Evolutionary conservation across 2,329 filamentous ascomycete species (phyloP).

Genomic region (Lachnellula willkommii): DNA sequence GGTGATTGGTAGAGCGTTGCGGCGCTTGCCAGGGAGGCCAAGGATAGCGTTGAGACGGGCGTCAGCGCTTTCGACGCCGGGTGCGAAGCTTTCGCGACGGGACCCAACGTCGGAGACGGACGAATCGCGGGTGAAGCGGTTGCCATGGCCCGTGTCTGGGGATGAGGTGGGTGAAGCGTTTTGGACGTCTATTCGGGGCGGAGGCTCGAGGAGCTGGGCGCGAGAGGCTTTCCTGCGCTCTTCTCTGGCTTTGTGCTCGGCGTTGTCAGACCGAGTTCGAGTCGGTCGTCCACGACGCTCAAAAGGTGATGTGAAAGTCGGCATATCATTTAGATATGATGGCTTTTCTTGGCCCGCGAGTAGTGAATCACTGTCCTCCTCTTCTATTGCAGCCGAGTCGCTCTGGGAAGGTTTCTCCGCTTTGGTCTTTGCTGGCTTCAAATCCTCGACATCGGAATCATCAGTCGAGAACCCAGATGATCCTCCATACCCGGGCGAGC

Average conservation of each 20-base stretch:
- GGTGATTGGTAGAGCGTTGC: conserved; percentile 39
- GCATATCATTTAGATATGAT: conserved; percentile 33
- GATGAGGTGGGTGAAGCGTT: conserved; percentile 31
- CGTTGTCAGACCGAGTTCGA: conserved; percentile 22
- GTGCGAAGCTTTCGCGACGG: conserved; percentile 18
- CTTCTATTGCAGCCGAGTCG: conserved; percentile 27
- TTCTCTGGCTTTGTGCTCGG: conserved; percentile 27
- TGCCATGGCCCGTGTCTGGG: conserved; percentile 9
- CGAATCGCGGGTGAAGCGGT: conserved; percentile 18
- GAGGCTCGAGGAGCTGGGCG: conserved; percentile 42
- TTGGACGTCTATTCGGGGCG: conserved; percentile 44
- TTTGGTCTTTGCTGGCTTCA: conserved; percentile 35
- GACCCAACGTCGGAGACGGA: conserved; percentile 27
- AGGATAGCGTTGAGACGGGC: conserved; percentile 33
- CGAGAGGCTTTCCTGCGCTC: conserved; percentile 36
- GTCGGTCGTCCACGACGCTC: conserved; percentile 34
- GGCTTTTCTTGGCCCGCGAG: conserved; percentile 14
- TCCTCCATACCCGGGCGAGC: conserved; percentile 35
- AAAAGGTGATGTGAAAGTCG: conserved; percentile 46
- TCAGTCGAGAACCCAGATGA: conserved; percentile 42
- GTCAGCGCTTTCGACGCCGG: conserved; percentile 23
- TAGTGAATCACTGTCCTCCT: conserved; percentile 16
- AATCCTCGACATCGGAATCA: conserved; percentile 42
- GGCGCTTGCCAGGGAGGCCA: conserved; percentile 29
- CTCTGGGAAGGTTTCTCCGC: conserved; percentile 35